Evolutionary conservation across 306 rosid species (phyloP).

Genomic region (Inga laurina): DNA sequence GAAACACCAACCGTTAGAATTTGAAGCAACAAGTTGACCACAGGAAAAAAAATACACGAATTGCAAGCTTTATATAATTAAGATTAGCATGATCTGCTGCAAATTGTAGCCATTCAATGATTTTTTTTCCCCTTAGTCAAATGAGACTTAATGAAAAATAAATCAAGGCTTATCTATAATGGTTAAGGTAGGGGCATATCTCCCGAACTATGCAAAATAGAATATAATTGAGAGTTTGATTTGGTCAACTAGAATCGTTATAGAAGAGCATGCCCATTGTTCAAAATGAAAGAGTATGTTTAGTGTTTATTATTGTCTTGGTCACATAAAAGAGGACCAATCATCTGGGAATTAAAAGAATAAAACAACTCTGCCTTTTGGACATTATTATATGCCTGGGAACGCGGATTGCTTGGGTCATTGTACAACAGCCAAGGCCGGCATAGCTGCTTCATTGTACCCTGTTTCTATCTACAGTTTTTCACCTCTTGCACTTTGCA

Average conservation of each 20-base stretch:
- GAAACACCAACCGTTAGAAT: background rate
- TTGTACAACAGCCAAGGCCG: slow-evolving; percentile 46
- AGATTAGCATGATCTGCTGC: background rate
- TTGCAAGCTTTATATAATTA: background rate
- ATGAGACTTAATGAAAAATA: background rate
- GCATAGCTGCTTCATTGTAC: slow-evolving; percentile 45
- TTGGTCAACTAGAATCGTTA: background rate
- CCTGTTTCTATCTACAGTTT: background rate
- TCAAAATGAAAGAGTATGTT: background rate
- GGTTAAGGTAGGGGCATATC: background rate
- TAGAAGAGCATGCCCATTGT: background rate
- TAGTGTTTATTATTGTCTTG: background rate
- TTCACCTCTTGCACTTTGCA: background rate
- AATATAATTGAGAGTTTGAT: background rate
- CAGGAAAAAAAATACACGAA: background rate
- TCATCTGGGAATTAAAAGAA: background rate
- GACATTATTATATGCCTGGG: slow-evolving; percentile 32
- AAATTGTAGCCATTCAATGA: background rate
- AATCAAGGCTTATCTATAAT: background rate
- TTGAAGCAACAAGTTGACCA: background rate
- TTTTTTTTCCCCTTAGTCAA: background rate
- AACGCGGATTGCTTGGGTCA: slow-evolving; percentile 51
- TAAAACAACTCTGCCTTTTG: slow-evolving; percentile 2
- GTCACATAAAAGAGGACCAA: background rate
- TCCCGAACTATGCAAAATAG: background rate